Evolutionary conservation across 2,329 filamentous ascomycete genomes (phyloP).

Genomic region (Plectosphaerella plurivora): DNA sequence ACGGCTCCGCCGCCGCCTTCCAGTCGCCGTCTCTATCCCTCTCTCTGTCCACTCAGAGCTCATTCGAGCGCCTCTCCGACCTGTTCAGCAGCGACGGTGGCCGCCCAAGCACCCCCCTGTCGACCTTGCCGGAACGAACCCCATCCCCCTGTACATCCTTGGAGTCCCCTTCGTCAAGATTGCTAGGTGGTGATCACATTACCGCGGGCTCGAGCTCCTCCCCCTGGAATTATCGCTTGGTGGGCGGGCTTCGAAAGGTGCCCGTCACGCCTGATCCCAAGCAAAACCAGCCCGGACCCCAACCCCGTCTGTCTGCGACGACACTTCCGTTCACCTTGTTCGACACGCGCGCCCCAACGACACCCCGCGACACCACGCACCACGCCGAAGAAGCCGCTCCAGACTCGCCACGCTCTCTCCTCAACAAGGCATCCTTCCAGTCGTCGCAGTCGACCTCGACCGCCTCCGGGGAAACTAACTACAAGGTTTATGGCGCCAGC

Average conservation of each 20-base stretch:
- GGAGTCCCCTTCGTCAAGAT: constrained; percentile 26
- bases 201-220: constrained; percentile 21
- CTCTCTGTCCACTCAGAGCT: constrained; percentile 42
- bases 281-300: constrained; percentile 23
- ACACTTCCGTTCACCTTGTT: constrained; percentile 23
- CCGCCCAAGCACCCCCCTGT: constrained; percentile 43
- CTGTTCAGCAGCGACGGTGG: constrained; percentile 25
- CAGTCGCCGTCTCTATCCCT: constrained; percentile 33
- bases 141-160: constrained; percentile 27
- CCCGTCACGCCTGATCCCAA: constrained; percentile 38
- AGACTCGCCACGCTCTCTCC: constrained; percentile 3
- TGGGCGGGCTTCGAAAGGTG: constrained; percentile 52
- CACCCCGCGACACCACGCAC: too few species aligned
- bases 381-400: neutral
- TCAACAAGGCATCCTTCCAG: constrained; percentile 17
- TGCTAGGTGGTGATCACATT: constrained; percentile 24
- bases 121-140: constrained; percentile 40
- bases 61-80: constrained; percentile 43
- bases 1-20: neutral
- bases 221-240: constrained; percentile 50
- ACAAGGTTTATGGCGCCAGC: constrained; percentile 48
- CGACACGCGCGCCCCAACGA: constrained; percentile 12
- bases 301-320: constrained; percentile 13
- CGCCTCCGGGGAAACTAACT: constrained; percentile 46
- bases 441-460: constrained; percentile 28